These are phyloP conservation scores for Starmerella asiatica DNA, from an alignment of 805 yeast species.

Conservation along the genomic window DNA sequence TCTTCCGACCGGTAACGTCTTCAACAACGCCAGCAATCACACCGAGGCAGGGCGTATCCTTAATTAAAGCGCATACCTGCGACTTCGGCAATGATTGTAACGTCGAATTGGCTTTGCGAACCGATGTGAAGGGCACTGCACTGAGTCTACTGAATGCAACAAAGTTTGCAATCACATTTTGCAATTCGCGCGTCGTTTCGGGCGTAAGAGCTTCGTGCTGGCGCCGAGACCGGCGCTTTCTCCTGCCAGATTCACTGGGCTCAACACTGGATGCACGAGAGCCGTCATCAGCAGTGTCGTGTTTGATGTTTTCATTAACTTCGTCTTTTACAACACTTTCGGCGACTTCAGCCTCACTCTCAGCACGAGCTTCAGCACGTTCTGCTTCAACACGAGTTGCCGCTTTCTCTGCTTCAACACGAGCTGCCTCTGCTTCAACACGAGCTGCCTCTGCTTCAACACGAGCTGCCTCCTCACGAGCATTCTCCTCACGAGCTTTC, in stretches of 20 bases:
- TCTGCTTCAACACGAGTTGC: background rate
- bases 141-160: conserved; percentile 80
- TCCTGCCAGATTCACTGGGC: background rate
- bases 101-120: conserved; percentile 47
- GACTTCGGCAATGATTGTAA: conserved; percentile 34
- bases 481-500: background rate
- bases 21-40: conserved; percentile 78
- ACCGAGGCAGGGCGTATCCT: conserved; percentile 53
- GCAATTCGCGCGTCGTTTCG: conserved; percentile 27
- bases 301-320: background rate
- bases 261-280: conserved; percentile 7
- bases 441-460: background rate
- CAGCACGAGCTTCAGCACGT: background rate
- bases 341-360: background rate
- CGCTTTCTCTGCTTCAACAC: background rate
- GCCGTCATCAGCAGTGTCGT: background rate
- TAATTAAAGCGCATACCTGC: conserved; percentile 27
- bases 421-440: background rate
- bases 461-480: background rate
- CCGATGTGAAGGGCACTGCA: conserved; percentile 69
- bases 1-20: conserved; percentile 90
- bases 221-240: conserved; percentile 4
- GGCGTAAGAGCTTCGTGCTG: conserved; percentile 4
- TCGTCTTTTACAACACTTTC: too few relatives aligned
- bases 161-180: conserved; percentile 62